Percentiles rank a stretch among this genome's conserved stretches.
phyloP scores from a whole-genome alignment of 805 yeast species.

The Nakazawaea siamensis region DNA sequence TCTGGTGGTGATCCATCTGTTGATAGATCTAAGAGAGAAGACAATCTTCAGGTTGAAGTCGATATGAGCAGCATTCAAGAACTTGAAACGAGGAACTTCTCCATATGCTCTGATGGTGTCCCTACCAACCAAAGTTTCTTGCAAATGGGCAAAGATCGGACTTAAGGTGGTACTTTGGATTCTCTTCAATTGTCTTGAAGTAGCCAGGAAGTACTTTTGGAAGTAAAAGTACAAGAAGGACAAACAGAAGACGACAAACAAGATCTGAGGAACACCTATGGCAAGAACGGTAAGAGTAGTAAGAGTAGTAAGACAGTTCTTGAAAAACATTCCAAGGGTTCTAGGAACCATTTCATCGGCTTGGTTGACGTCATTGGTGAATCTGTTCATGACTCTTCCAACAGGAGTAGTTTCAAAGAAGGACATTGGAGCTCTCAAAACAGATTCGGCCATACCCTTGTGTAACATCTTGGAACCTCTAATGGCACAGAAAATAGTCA shows the following conservation, averaged over 20 bases:
- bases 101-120: conserved; percentile 68
- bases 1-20: conserved; percentile 96
- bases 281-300: conserved; percentile 78
- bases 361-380: conserved; percentile 84
- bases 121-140: conserved; percentile 71
- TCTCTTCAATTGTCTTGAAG: conserved; percentile 79
- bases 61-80: conserved; percentile 58
- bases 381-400: conserved; percentile 85
- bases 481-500: conserved; percentile 66
- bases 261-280: conserved; percentile 80
- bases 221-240: conserved; percentile 56
- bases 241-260: conserved; percentile 66
- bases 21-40: conserved; percentile 87
- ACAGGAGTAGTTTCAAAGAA: conserved; percentile 95
- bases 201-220: conserved; percentile 67
- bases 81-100: conserved; percentile 55
- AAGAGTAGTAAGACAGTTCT: conserved; percentile 50
- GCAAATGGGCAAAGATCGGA: conserved; percentile 79
- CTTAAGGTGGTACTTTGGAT: conserved; percentile 73
- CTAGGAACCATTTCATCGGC: conserved; percentile 75
- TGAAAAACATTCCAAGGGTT: conserved; percentile 62
- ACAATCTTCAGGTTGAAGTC: conserved; percentile 88
- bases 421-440: conserved; percentile 87
- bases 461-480: conserved; percentile 75
- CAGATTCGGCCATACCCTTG: conserved; percentile 60